phyloP scores from a whole-genome alignment of 192 early-diverging fungal species.

The Coemansia sp. region DNA sequence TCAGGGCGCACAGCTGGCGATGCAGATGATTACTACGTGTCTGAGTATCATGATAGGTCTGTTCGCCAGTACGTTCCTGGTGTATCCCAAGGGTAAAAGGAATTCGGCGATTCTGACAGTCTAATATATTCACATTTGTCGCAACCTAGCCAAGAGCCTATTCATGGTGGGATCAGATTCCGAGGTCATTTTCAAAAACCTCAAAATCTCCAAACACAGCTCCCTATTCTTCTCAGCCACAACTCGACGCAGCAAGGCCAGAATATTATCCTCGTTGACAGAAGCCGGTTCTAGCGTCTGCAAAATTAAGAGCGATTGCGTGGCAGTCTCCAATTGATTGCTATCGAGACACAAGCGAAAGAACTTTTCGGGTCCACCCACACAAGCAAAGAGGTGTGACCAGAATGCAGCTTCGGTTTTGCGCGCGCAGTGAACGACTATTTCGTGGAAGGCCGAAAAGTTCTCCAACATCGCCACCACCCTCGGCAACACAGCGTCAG shows the following conservation, averaged over 20 bases:
- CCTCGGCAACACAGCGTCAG: slow-evolving; percentile 61
- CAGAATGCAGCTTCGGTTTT: slow-evolving; percentile 95
- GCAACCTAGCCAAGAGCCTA: slow-evolving; percentile 1
- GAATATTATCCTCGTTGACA: slow-evolving; percentile 17
- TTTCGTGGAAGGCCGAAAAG: slow-evolving; percentile 75
- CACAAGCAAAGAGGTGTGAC: slow-evolving; percentile 80
- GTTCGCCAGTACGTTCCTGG: slow-evolving; percentile 63
- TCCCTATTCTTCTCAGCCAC: slow-evolving; percentile 8
- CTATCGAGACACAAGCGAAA: slow-evolving; percentile 77
- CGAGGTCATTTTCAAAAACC: slow-evolving; percentile 32
- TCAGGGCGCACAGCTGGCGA: slow-evolving; percentile 48
- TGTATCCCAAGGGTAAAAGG: slow-evolving; percentile 54
- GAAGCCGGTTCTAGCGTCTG: slow-evolving; percentile 80
- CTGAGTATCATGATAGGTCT: slow-evolving; percentile 68
- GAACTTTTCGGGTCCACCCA: slow-evolving; percentile 79
- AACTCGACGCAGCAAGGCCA: slow-evolving; percentile 24
- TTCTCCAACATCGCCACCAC: slow-evolving; percentile 76
- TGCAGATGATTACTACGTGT: slow-evolving; percentile 61
- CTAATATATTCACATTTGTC: slow-evolving; percentile 2
- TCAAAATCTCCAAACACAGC: slow-evolving; percentile 39
- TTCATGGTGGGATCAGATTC: slow-evolving; percentile 29
- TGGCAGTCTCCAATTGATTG: slow-evolving; percentile 76
- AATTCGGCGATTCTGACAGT: slow-evolving; percentile 46
- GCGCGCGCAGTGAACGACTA: slow-evolving; percentile 92
- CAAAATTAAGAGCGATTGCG: slow-evolving; percentile 87